These are phyloP conservation scores for Lodderomyces orthopsilosis DNA, from an alignment of 1,139 yeast genomes.

Conservation along the genomic window DNA sequence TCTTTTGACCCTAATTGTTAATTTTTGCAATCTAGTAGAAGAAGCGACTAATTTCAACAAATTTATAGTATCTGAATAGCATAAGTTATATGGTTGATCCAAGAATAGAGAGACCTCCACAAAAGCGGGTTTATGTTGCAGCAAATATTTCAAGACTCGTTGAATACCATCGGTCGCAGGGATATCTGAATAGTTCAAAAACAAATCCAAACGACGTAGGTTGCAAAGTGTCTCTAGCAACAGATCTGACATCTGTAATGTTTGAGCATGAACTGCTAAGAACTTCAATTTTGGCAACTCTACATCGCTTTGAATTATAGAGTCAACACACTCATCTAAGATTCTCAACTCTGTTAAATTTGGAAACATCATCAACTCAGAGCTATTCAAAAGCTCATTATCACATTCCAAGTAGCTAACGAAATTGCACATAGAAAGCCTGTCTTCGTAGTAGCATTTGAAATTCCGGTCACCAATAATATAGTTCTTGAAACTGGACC, in stretches of 20 bases:
- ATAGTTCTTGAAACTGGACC: constrained; percentile 14
- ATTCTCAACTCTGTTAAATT: constrained; percentile 21
- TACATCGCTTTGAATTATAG: not conserved
- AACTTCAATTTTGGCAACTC: constrained; percentile 11
- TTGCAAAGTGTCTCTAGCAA: constrained; percentile 9
- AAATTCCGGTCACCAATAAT: constrained; percentile 17
- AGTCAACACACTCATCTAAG: constrained; percentile 16
- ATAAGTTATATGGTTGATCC: constrained; percentile 11
- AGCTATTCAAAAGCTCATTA: constrained; percentile 17
- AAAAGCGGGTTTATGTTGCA: not conserved
- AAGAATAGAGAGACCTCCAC: constrained; percentile 10
- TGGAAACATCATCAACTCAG: constrained; percentile 20
- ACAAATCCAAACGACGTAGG: constrained; percentile 24
- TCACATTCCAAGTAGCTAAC: constrained; percentile 28
- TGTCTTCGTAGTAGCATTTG: constrained; percentile 19
- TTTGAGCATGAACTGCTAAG: constrained; percentile 21
- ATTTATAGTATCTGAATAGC: constrained; percentile 14
- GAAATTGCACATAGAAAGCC: constrained; percentile 20
- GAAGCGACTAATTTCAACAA: constrained; percentile 15
- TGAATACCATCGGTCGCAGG: not conserved
- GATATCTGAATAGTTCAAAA: constrained; percentile 24
- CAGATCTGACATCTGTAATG: constrained; percentile 13
- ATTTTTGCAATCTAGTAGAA: constrained; percentile 10
- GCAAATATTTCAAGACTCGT: constrained; percentile 2
- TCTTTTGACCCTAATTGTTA: constrained; percentile 17